Evolutionary conservation across 345 rosid genomes (phyloP), one percentile per base, ranked within the genome.

Genomic region (Crucihimalaya himalaica): DNA sequence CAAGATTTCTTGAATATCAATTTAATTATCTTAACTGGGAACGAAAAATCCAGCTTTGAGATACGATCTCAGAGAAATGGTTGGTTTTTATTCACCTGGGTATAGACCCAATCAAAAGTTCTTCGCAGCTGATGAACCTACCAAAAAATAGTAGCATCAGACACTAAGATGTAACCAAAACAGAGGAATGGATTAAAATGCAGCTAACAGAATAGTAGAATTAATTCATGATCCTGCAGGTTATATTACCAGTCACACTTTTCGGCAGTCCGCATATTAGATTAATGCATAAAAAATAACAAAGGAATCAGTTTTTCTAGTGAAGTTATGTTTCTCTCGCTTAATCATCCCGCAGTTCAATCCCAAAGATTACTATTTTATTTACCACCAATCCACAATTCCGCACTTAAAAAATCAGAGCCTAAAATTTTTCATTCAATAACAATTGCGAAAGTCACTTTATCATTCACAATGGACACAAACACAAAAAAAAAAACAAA

Each of bases 51-150:
- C 20, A 35, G 39, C 60, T 59, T 15, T 13, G 20, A 46, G 19
- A 6, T 35, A 63, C 0, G 2, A 52, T 52, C 25, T 20, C 65
- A 66, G 11, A 45, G 45, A 74, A 46, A 74, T 35, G 13, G 10
- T 57, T 35, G 31, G 52, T 55, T 42, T 42, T 53, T 37, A 51
- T 65, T 75, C 70, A 91, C 97, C 96, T 87, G 96, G 37, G 80
- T 28, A 79, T 80, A 88, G 66, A 89, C 77, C 96, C 88, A 91
- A 84, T 86, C 89, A 69, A 86, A 86, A 59, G 93, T 84, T 79
- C 89, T 83, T 68, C 93, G 92, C 76, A 94, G 86, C 85, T 82
- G 92, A 66, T 83, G 77, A 73, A 85, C 92, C 98, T 89, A 95
- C 61, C 82, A 79, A 50, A 85, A 76, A 78, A 80, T 66, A 81